Percentiles rank a stretch among this genome's conserved stretches.
These are phyloP conservation scores for Symmetrospora coprosmae DNA, from an alignment of 768 basidiomycete genomes.

Conservation along the genomic window DNA sequence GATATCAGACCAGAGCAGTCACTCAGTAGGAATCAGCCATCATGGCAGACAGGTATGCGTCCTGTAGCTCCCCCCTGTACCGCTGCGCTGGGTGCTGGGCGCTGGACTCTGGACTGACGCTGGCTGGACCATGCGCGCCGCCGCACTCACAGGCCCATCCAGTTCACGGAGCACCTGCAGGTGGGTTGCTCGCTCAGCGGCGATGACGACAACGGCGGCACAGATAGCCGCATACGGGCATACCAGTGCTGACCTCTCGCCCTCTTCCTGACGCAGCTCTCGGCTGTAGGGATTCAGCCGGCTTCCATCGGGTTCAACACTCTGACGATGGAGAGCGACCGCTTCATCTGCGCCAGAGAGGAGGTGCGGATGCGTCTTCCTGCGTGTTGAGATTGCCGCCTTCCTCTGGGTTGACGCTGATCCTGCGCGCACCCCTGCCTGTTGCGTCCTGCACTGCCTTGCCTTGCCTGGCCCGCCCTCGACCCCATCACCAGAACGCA, in stretches of 20 bases:
- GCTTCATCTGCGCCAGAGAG: conserved; percentile 94
- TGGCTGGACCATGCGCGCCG: background rate
- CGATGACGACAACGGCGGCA: no score
- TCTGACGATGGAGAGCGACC: conserved; percentile 89
- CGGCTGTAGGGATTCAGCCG: conserved; percentile 88
- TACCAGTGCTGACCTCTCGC: background rate
- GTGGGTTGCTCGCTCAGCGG: conserved; percentile 24
- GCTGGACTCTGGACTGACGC: background rate
- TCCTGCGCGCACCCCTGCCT: no score
- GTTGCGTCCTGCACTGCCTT: no score
- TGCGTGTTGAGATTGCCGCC: no score
- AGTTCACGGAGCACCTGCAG: conserved; percentile 42
- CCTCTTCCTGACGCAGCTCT: conserved; percentile 49
- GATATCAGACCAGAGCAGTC: background rate
- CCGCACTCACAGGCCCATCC: conserved; percentile 4
- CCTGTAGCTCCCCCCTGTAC: background rate
- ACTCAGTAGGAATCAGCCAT: background rate
- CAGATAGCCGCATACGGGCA: no score
- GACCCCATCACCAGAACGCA: conserved; percentile 32
- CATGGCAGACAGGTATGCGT: conserved; percentile 16
- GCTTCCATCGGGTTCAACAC: conserved; percentile 95
- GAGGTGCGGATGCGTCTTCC: conserved; percentile 55
- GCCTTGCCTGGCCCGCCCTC: background rate
- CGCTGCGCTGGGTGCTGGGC: background rate
- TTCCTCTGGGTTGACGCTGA: no score